phyloP scores from a whole-genome alignment of 805 yeast genomes.

The Teunomyces barrocoloradensis region DNA sequence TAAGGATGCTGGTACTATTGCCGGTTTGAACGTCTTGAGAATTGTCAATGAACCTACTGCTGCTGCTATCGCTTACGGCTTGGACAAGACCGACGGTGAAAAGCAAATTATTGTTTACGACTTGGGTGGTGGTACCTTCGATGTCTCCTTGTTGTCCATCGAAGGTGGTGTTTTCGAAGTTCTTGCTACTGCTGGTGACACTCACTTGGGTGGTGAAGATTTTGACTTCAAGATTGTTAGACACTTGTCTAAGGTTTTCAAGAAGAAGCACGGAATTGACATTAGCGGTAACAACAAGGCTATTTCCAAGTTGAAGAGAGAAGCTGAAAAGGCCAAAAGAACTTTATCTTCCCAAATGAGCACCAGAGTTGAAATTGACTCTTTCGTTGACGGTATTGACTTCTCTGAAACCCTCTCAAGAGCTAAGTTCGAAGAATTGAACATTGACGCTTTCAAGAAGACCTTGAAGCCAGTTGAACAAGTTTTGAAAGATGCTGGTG shows the following conservation, averaged over 20 bases:
- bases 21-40: conserved; percentile 84
- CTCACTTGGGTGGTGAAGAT: conserved; percentile 53
- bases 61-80: conserved; percentile 33
- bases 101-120: conserved; percentile 47
- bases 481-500: conserved; percentile 45
- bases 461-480: conserved; percentile 48
- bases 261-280: conserved; percentile 46
- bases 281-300: conserved; percentile 41
- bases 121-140: conserved; percentile 50
- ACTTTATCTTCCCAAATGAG: conserved; percentile 46
- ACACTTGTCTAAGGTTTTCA: conserved; percentile 42
- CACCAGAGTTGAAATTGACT: conserved; percentile 44
- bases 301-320: conserved; percentile 45
- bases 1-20: conserved; percentile 89
- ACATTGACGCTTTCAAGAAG: conserved; percentile 43
- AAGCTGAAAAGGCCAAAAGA: conserved; percentile 50
- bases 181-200: conserved; percentile 49
- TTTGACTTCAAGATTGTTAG: conserved; percentile 45
- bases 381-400: conserved; percentile 48
- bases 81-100: conserved; percentile 34
- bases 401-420: conserved; percentile 46
- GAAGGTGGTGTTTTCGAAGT: conserved; percentile 51
- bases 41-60: conserved; percentile 79
- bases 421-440: conserved; percentile 49
- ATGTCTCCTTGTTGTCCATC: conserved; percentile 34